These are phyloP conservation scores for Carex sylvatica DNA, from an alignment of 202 grass and related monocot genomes.

Conservation along the genomic window DNA sequence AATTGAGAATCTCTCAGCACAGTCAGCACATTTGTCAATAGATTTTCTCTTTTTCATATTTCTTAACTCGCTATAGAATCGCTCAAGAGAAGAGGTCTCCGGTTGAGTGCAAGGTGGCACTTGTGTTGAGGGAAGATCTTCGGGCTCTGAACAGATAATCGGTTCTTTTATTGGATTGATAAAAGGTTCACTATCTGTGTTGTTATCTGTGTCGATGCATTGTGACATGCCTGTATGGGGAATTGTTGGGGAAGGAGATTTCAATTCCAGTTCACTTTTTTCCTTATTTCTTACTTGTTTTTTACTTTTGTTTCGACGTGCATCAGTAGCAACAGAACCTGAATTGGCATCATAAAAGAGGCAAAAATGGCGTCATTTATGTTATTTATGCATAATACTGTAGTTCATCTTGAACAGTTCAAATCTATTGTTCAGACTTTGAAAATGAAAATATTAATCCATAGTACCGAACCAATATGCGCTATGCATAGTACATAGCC, in stretches of 20 bases:
- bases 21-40: background rate
- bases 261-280: background rate
- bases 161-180: background rate
- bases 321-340: background rate
- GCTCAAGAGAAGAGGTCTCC: background rate
- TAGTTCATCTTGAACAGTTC: no score
- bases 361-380: background rate
- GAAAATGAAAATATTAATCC: no score
- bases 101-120: background rate
- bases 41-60: background rate
- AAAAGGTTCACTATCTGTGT: background rate
- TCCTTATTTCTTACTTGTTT: background rate
- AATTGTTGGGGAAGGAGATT: background rate
- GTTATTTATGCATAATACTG: no score
- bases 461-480: no score
- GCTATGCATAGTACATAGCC: no score
- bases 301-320: background rate
- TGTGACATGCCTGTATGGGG: background rate
- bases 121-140: background rate
- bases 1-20: conserved; percentile 5
- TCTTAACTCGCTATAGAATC: background rate
- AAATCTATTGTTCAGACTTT: no score
- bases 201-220: background rate
- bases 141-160: background rate
- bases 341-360: background rate